phyloP scores from a whole-genome alignment of 306 rosid genomes.

The Astragalus glycyphyllos region DNA sequence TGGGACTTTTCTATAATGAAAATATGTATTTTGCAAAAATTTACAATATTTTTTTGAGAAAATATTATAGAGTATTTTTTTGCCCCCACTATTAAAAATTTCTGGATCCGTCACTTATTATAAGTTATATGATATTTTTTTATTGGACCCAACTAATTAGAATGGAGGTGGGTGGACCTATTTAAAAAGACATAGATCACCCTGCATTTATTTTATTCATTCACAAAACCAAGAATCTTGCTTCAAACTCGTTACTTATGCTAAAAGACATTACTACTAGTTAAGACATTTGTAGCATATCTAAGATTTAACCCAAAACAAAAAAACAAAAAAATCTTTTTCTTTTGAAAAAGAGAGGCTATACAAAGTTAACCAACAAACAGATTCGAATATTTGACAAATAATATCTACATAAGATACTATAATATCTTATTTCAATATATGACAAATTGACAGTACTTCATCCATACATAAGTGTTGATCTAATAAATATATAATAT shows the following conservation, averaged over 20 bases:
- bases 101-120: too few species aligned
- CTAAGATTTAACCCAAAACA: not conserved
- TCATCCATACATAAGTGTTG: not conserved
- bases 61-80: too few species aligned
- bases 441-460: conserved; percentile 15
- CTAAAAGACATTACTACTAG: not conserved
- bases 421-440: conserved; percentile 33
- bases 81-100: too few species aligned
- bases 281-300: not conserved
- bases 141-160: too few species aligned
- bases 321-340: not conserved
- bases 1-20: too few species aligned
- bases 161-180: too few species aligned
- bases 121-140: too few species aligned
- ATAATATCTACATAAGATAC: conserved; percentile 22
- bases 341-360: not conserved
- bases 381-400: conserved; percentile 6
- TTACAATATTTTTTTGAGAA: too few species aligned
- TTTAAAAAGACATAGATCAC: too few species aligned
- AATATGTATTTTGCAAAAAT: too few species aligned
- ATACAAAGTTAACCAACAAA: conserved; percentile 7
- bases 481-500: not conserved
- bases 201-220: too few species aligned
- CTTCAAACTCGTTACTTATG: not conserved
- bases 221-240: too few species aligned